A percentile compares a stretch with the other conserved stretches of the same genome.
Conservation (phyloP, 2,329 filamentous ascomycete genomes). For the Pyricularia pennisetigena region DNA sequence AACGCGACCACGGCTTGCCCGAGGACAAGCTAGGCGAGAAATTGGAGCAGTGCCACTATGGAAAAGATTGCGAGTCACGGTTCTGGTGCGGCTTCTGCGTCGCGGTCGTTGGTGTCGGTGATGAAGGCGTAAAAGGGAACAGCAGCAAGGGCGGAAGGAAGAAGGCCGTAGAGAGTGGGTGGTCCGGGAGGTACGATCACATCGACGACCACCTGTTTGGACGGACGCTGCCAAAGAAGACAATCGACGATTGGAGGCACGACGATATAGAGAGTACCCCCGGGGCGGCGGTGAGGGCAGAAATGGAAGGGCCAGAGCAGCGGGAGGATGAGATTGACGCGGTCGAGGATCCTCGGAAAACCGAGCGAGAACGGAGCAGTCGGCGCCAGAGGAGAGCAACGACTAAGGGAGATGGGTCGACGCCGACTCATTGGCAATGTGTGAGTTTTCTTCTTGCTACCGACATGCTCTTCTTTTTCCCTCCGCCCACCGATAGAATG, state of each 20-base stretch:
- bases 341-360: neutral
- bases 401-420: neutral
- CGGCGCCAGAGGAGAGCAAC: neutral
- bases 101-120: constrained; percentile 37
- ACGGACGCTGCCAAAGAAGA: constrained; percentile 25
- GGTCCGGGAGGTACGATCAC: constrained; percentile 51
- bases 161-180: neutral
- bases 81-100: constrained; percentile 89
- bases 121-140: too few species aligned
- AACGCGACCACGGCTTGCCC: constrained; percentile 32
- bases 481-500: neutral
- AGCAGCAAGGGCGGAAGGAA: constrained; percentile 32
- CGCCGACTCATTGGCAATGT: neutral
- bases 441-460: neutral
- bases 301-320: neutral
- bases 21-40: constrained; percentile 27
- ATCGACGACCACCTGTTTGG: constrained; percentile 65
- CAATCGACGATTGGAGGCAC: constrained; percentile 47
- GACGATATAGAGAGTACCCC: constrained; percentile 11
- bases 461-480: neutral
- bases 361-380: neutral
- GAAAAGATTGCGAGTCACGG: constrained; percentile 49
- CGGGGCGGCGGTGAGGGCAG: neutral
- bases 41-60: constrained; percentile 47
- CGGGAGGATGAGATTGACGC: neutral